These are phyloP conservation scores for Pulveroboletus sp. DNA, from an alignment of 1,284 basidiomycete species.

Conservation along the genomic window DNA sequence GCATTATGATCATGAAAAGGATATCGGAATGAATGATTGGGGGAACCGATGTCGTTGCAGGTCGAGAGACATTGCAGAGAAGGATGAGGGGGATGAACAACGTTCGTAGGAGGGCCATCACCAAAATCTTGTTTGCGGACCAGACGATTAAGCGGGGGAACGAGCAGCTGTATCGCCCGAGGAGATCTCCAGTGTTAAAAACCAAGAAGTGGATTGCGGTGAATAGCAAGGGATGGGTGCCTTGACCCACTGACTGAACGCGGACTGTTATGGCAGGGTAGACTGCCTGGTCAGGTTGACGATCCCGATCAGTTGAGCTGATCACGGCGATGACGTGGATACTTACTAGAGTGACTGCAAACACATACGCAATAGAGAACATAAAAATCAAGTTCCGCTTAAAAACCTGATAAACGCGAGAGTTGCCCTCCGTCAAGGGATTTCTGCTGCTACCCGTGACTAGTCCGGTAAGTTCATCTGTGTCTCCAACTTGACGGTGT, in stretches of 20 bases:
- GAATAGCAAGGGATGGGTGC: slow-evolving; percentile 62
- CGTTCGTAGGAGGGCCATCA: slow-evolving; percentile 64
- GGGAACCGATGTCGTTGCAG: slow-evolving; percentile 24
- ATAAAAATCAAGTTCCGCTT: slow-evolving; percentile 68
- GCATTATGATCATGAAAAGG: slow-evolving; percentile 68
- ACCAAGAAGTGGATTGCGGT: slow-evolving; percentile 68
- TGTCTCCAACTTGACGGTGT: slow-evolving; percentile 21
- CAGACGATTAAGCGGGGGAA: slow-evolving; percentile 64
- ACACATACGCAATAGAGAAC: slow-evolving; percentile 72
- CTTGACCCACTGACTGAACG: slow-evolving; percentile 59
- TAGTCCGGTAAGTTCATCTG: slow-evolving; percentile 34
- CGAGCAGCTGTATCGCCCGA: slow-evolving; percentile 72
- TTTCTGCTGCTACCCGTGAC: slow-evolving; percentile 28
- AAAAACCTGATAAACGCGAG: slow-evolving; percentile 51
- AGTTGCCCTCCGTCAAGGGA: slow-evolving; percentile 31
- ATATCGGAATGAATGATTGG: slow-evolving; percentile 69
- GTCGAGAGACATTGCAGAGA: slow-evolving; percentile 71
- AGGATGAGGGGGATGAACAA: slow-evolving; percentile 83
- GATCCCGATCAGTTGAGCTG: slow-evolving; percentile 2
- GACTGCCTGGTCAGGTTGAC: slow-evolving; percentile 53
- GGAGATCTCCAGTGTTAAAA: slow-evolving; percentile 76
- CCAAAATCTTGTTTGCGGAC: slow-evolving; percentile 57
- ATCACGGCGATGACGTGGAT: not conserved
- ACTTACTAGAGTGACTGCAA: slow-evolving; percentile 76
- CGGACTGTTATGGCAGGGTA: slow-evolving; percentile 84